Percentiles rank a stretch among this genome's conserved stretches.
phyloP scores from a whole-genome alignment of 306 rosid genomes.

The Sesbania bispinosa region DNA sequence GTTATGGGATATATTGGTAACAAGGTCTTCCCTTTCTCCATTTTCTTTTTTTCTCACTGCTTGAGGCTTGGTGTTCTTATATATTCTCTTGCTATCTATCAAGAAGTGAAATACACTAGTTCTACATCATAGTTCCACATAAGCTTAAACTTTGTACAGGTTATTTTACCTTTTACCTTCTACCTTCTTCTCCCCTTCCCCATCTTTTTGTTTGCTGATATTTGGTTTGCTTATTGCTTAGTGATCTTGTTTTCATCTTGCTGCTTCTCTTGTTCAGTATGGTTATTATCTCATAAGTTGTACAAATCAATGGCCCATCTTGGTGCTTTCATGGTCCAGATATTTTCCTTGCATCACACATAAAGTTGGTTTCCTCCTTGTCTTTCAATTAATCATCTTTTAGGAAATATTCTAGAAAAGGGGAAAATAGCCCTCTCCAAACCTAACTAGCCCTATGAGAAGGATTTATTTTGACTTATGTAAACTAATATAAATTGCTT shows the following conservation, averaged over 20 bases:
- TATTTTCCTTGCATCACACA: background rate
- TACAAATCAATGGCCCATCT: background rate
- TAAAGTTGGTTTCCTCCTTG: background rate
- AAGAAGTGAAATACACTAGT: background rate
- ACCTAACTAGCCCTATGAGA: background rate
- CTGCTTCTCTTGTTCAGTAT: background rate
- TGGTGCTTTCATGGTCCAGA: background rate
- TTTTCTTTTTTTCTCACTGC: background rate
- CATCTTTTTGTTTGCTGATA: background rate
- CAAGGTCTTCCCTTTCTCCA: slow-evolving; percentile 60
- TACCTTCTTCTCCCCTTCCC: background rate
- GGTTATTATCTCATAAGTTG: background rate
- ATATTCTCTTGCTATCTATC: background rate
- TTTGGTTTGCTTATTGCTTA: background rate
- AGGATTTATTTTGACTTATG: background rate
- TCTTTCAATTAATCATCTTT: background rate
- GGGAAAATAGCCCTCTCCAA: background rate
- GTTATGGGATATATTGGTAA: slow-evolving; percentile 98
- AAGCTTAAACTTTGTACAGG: slow-evolving; percentile 10
- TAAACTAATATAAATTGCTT: background rate
- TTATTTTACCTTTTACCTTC: background rate
- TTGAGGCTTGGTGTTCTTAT: slow-evolving; percentile 1
- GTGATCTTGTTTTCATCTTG: background rate
- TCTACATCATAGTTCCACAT: background rate
- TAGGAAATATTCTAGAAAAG: background rate